These are phyloP conservation scores for Penstemon barbatus DNA, from an alignment of 257 asterid species.

Conservation along the genomic window DNA sequence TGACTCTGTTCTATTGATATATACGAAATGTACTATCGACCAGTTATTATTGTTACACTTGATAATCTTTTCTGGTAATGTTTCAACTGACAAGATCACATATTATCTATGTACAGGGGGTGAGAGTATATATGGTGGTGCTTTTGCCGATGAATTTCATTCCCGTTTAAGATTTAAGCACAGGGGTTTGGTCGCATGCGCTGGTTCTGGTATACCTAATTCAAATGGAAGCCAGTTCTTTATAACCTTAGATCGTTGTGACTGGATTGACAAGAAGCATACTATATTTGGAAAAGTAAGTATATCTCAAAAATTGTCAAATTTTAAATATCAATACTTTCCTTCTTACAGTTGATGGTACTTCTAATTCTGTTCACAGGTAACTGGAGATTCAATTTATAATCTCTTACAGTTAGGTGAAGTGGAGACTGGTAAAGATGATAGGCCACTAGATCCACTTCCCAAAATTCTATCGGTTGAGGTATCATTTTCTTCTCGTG, in stretches of 20 bases:
- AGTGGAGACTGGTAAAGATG: conserved; percentile 78
- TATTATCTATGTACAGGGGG: conserved; percentile 59
- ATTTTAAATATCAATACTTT: conserved; percentile 12
- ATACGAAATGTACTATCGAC: conserved; percentile 9
- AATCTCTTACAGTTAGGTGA: conserved; percentile 84
- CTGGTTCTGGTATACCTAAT: conserved; percentile 81
- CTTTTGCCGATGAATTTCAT: conserved; percentile 85
- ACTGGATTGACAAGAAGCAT: conserved; percentile 92
- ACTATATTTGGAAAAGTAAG: conserved; percentile 93
- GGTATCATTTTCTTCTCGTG: conserved; percentile 46
- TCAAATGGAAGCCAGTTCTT: conserved; percentile 96
- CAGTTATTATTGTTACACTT: conserved; percentile 4
- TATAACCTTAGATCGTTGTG: conserved; percentile 79
- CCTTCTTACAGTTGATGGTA: conserved; percentile 24
- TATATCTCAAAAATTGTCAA: conserved; percentile 13
- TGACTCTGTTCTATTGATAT: neutral
- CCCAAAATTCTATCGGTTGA: conserved; percentile 88
- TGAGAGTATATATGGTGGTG: conserved; percentile 93
- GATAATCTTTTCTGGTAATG: conserved; percentile 1
- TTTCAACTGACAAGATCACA: conserved; percentile 12
- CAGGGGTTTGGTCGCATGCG: conserved; percentile 96
- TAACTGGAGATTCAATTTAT: conserved; percentile 91
- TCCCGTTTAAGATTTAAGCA: conserved; percentile 96
- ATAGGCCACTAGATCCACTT: conserved; percentile 80
- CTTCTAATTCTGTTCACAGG: conserved; percentile 47